phyloP scores from a whole-genome alignment of 495 filamentous ascomycete species.

The Aspergillus carlsbadensis region DNA sequence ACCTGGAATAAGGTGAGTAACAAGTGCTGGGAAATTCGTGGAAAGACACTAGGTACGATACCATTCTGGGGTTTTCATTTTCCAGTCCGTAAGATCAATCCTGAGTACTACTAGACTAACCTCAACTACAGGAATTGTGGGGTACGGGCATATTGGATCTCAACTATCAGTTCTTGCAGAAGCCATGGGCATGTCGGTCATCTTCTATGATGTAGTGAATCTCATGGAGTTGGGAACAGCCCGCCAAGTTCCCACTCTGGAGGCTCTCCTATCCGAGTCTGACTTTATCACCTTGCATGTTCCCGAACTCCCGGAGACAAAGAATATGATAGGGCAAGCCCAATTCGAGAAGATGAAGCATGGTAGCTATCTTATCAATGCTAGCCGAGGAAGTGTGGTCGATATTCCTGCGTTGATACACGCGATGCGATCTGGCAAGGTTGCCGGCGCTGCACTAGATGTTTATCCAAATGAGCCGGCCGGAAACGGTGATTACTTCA shows the following conservation, averaged over 20 bases:
- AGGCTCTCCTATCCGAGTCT: constrained; percentile 70
- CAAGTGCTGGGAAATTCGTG: constrained; percentile 96
- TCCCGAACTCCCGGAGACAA: constrained; percentile 87
- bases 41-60: constrained; percentile 81
- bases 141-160: constrained; percentile 96
- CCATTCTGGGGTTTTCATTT: too few relatives aligned
- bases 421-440: constrained; percentile 81
- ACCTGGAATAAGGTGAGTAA: constrained; percentile 98
- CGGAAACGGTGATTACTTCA: constrained; percentile 95
- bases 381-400: constrained; percentile 87
- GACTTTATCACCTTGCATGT: constrained; percentile 96
- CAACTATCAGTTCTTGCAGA: constrained; percentile 96
- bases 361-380: constrained; percentile 94
- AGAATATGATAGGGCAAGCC: constrained; percentile 75
- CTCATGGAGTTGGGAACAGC: constrained; percentile 91
- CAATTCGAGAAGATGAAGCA: constrained; percentile 88
- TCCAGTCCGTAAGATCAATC: neutral
- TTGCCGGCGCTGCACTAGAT: constrained; percentile 93
- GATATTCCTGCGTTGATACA: constrained; percentile 92
- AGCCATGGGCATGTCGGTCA: constrained; percentile 94
- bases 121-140: constrained; percentile 68
- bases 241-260: constrained; percentile 74
- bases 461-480: constrained; percentile 94
- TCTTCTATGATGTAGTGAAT: constrained; percentile 92
- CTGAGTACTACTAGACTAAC: constrained; percentile 6